Percentiles rank a stretch among this genome's conserved stretches.
Evolutionary conservation across 345 rosid species (phyloP).

Genomic region (Jatropha curcas): DNA sequence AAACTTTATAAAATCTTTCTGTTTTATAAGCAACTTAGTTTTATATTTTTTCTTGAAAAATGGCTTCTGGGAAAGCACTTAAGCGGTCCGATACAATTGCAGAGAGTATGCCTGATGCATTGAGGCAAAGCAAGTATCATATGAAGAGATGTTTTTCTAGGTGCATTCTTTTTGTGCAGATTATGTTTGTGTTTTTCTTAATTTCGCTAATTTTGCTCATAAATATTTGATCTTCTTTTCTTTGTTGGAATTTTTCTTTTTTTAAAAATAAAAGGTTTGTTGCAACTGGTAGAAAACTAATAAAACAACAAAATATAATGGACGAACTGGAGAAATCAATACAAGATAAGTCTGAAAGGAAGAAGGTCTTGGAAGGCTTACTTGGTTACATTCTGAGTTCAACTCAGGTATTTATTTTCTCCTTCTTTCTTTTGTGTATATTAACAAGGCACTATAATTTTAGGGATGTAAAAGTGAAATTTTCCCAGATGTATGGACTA

Average conservation of each 20-base stretch:
- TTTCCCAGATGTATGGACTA: too few species aligned
- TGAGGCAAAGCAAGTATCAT: conserved; percentile 68
- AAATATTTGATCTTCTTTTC: conserved; percentile 2
- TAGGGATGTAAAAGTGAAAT: too few species aligned
- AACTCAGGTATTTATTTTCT: conserved; percentile 47
- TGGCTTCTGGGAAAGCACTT: conserved; percentile 14
- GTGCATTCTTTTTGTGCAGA: conserved; percentile 23
- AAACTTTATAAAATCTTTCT: neutral
- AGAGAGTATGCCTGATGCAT: conserved; percentile 85
- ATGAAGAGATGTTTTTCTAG: conserved; percentile 82
- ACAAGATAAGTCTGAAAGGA: conserved; percentile 57
- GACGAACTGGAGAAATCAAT: conserved; percentile 62
- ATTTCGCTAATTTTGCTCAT: neutral
- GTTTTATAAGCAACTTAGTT: neutral
- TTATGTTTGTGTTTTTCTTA: neutral
- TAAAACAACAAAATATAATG: conserved; percentile 65
- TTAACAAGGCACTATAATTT: too few species aligned
- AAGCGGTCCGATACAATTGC: conserved; percentile 57
- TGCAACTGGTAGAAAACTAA: conserved; percentile 58
- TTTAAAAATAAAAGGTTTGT: conserved; percentile 41
- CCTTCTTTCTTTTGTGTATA: neutral
- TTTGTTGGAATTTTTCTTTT: neutral
- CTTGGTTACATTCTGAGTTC: conserved; percentile 75
- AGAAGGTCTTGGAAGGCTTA: conserved; percentile 63
- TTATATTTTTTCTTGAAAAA: neutral